Conservation (phyloP, 441 rosid genomes). For the Bruguiera hainesii region DNA sequence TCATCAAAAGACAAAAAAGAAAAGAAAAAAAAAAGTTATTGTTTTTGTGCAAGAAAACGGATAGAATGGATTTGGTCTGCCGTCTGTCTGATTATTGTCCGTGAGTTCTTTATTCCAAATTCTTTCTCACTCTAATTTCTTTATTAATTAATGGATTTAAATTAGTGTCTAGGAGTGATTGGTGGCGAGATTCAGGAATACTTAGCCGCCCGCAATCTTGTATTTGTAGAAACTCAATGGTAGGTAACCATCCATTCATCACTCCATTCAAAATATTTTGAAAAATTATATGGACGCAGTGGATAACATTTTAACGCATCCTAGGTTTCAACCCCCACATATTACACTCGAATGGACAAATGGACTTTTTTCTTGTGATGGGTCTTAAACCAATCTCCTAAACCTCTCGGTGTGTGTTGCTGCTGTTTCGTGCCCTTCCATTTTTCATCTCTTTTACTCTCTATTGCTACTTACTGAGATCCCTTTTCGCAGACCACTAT, state of each 20-base stretch:
- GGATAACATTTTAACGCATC: no score
- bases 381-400: no score
- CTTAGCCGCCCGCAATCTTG: conserved; percentile 52
- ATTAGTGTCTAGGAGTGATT: conserved; percentile 44
- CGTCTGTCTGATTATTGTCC: conserved; percentile 12
- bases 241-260: not conserved
- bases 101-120: not conserved
- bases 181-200: conserved; percentile 65
- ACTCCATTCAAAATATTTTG: not conserved
- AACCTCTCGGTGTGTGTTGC: no score
- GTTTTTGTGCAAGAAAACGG: not conserved
- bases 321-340: no score
- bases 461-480: no score
- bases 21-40: not conserved
- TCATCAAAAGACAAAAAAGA: not conserved
- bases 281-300: no score
- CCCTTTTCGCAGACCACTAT: no score
- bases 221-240: conserved; percentile 6
- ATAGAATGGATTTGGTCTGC: conserved; percentile 12
- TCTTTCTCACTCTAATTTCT: not conserved
- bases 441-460: no score
- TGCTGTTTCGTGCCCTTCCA: not conserved
- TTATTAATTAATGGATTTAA: not conserved
- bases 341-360: no score
- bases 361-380: no score